Evolutionary conservation across 1,284 basidiomycete genomes (phyloP).

Genomic region (Papiliotrema fonsecae): DNA sequence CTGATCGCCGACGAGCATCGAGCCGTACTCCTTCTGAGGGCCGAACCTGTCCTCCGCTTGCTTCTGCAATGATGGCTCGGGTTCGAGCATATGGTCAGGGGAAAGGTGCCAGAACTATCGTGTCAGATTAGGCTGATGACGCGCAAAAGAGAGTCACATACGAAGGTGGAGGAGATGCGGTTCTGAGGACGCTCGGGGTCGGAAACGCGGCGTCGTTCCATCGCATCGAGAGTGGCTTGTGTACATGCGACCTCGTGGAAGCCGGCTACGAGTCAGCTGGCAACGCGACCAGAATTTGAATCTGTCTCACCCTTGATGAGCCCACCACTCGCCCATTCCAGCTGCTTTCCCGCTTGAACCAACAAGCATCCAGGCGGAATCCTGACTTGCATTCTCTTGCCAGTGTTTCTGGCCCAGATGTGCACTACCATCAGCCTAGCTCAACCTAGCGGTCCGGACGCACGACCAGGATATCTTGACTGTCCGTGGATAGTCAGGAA

Average conservation of each 20-base stretch:
- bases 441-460: slow-evolving; percentile 6
- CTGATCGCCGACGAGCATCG: slow-evolving; percentile 79
- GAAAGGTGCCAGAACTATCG: slow-evolving; percentile 80
- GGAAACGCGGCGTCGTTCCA: slow-evolving; percentile 57
- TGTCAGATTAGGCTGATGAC: not conserved
- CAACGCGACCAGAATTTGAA: not conserved
- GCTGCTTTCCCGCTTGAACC: slow-evolving; percentile 84
- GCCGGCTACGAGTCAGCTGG: slow-evolving; percentile 52
- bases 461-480: slow-evolving; percentile 52
- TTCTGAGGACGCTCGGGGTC: slow-evolving; percentile 73
- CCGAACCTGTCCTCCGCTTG: slow-evolving; percentile 45
- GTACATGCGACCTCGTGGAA: slow-evolving; percentile 89
- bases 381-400: slow-evolving; percentile 74
- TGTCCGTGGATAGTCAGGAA: slow-evolving; percentile 77
- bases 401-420: slow-evolving; percentile 87
- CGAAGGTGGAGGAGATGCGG: slow-evolving; percentile 84
- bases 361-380: slow-evolving; percentile 61
- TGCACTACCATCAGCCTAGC: slow-evolving; percentile 47
- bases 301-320: slow-evolving; percentile 60
- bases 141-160: slow-evolving; percentile 13
- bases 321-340: slow-evolving; percentile 82
- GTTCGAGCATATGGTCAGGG: slow-evolving; percentile 68
- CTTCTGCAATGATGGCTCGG: slow-evolving; percentile 56
- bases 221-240: slow-evolving; percentile 64
- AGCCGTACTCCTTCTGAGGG: slow-evolving; percentile 56